Conservation (phyloP, 2,329 filamentous ascomycete genomes). For the Neonectria hederae region DNA sequence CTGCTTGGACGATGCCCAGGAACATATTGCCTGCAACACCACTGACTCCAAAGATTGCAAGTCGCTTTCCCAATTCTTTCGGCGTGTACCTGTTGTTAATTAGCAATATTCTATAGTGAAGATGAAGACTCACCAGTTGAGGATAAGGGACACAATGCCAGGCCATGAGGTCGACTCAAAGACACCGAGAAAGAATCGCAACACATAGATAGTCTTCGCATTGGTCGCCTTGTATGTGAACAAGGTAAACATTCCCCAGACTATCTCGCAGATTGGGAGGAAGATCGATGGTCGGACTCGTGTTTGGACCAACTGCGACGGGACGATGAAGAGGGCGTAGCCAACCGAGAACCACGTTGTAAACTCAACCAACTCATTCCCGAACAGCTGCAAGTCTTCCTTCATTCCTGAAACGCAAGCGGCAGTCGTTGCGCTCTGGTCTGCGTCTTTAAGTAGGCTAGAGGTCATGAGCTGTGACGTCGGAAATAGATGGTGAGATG, state of each 20-base stretch:
- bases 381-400: constrained; percentile 27
- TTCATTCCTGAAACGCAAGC: constrained; percentile 39
- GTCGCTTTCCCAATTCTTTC: constrained; percentile 33
- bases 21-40: constrained; percentile 40
- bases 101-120: neutral
- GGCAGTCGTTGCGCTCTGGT: constrained; percentile 35
- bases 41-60: constrained; percentile 38
- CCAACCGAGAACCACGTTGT: constrained; percentile 40
- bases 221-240: constrained; percentile 33
- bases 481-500: no score
- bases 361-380: constrained; percentile 37
- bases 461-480: neutral
- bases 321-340: constrained; percentile 36
- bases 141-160: constrained; percentile 34
- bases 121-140: constrained; percentile 29
- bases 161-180: constrained; percentile 40
- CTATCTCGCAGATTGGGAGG: constrained; percentile 32
- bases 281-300: constrained; percentile 36
- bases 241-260: constrained; percentile 35
- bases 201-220: constrained; percentile 26
- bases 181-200: constrained; percentile 36
- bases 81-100: constrained; percentile 28
- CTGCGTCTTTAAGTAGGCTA: constrained; percentile 28
- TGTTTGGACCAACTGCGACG: constrained; percentile 35
- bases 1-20: constrained; percentile 36